phyloP scores from a whole-genome alignment of 2,329 filamentous ascomycete species.

The Talaromyces piceae region DNA sequence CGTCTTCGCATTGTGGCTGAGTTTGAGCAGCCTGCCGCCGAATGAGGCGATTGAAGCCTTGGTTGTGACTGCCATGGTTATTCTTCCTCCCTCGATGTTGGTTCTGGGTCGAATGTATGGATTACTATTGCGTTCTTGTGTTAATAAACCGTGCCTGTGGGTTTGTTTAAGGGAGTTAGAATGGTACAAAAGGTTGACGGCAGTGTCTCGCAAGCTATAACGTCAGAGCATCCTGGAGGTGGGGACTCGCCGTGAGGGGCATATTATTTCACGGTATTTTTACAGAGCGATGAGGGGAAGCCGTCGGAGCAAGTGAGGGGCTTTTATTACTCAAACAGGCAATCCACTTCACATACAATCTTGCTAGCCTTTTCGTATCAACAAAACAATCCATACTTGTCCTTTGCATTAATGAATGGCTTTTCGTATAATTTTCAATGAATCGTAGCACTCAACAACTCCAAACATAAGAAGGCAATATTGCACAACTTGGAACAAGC shows the following conservation, averaged over 20 bases:
- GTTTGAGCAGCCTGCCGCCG: slow-evolving; percentile 90
- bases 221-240: neutral
- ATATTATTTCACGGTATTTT: neutral
- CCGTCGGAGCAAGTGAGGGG: neutral
- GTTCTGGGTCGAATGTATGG: no score
- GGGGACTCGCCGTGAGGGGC: slow-evolving; percentile 4
- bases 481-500: neutral
- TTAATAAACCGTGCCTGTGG: no score
- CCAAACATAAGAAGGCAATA: neutral
- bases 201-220: neutral
- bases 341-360: neutral
- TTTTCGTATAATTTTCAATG: no score
- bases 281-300: neutral
- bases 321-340: neutral
- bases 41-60: slow-evolving; percentile 86
- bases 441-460: no score
- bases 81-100: no score
- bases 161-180: neutral
- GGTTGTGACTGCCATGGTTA: slow-evolving; percentile 72
- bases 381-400: no score
- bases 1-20: slow-evolving; percentile 70
- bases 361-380: neutral
- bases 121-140: no score
- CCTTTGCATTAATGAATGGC: no score
- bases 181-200: neutral